These are phyloP conservation scores for Colletotrichum karsti DNA, from an alignment of 2,329 filamentous ascomycete genomes.

Conservation along the genomic window DNA sequence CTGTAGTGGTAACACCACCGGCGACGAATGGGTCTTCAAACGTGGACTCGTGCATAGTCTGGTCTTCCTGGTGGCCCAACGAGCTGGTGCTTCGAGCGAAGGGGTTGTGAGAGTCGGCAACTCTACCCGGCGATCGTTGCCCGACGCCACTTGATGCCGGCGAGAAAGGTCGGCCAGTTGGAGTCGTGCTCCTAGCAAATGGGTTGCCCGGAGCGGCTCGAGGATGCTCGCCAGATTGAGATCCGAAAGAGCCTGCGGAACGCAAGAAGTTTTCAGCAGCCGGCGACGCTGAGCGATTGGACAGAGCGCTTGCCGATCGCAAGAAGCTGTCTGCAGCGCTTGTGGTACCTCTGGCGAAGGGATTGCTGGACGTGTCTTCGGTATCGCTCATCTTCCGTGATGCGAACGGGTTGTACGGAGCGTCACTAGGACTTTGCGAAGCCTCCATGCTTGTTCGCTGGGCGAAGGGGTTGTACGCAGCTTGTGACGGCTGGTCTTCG, in stretches of 20 bases:
- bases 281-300: not conserved
- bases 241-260: not conserved
- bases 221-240: not conserved
- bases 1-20: not conserved
- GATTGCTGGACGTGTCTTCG: not conserved
- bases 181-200: constrained; percentile 13
- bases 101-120: not conserved
- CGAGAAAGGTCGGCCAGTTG: not conserved
- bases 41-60: not conserved
- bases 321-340: constrained; percentile 15
- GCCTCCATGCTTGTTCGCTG: not conserved
- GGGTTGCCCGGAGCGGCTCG: not conserved
- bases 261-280: not conserved
- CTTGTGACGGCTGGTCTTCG: not conserved
- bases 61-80: not conserved
- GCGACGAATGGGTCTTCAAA: not conserved
- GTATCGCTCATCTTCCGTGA: not conserved
- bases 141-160: not conserved
- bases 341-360: constrained; percentile 8
- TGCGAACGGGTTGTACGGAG: not conserved
- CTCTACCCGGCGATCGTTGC: not conserved
- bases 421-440: not conserved
- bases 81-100: not conserved
- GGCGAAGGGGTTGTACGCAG: constrained; percentile 14
- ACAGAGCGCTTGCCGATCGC: constrained; percentile 9